phyloP scores from a whole-genome alignment of 2,329 filamentous ascomycete species.

The Stagonosporopsis cucurbitacearum region DNA sequence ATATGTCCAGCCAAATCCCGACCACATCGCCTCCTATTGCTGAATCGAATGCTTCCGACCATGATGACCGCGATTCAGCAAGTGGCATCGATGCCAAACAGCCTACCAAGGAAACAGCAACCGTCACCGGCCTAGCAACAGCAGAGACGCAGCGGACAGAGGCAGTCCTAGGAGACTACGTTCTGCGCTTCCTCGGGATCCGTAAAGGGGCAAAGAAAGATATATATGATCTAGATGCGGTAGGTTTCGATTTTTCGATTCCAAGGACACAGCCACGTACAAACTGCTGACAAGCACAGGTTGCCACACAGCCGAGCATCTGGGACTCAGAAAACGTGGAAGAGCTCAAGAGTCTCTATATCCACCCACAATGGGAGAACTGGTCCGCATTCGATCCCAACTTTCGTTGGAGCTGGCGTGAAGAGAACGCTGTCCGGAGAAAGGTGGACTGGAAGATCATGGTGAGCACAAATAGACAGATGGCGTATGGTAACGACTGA shows the following conservation, averaged over 20 bases:
- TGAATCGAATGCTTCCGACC: slow-evolving; percentile 2
- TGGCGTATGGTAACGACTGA: slow-evolving; percentile 50
- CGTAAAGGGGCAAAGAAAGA: slow-evolving; percentile 9
- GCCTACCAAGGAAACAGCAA: slow-evolving; percentile 7
- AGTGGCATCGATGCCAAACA: slow-evolving; percentile 9
- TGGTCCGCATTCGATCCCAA: slow-evolving; percentile 62
- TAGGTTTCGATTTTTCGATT: neutral
- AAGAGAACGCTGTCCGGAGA: slow-evolving; percentile 53
- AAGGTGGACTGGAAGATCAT: slow-evolving; percentile 23
- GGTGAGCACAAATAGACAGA: neutral
- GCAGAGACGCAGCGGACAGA: slow-evolving; percentile 16
- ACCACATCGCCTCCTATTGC: neutral
- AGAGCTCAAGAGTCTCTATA: slow-evolving; percentile 15
- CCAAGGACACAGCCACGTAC: neutral
- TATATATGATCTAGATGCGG: slow-evolving; percentile 17
- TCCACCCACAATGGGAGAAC: slow-evolving; percentile 57
- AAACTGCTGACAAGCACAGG: neutral
- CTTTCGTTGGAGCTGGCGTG: slow-evolving; percentile 59
- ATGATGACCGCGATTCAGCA: slow-evolving; percentile 8
- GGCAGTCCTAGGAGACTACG: slow-evolving; percentile 10
- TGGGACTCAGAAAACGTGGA: slow-evolving; percentile 12
- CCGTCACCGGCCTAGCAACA: slow-evolving; percentile 11
- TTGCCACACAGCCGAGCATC: slow-evolving; percentile 21
- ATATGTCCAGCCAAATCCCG: neutral
- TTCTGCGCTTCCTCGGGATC: slow-evolving; percentile 12